Evolutionary conservation across 2,329 filamentous ascomycete species (phyloP), one percentile per base, ranked within the genome.

Genomic region (Helminthosporium solani): DNA sequence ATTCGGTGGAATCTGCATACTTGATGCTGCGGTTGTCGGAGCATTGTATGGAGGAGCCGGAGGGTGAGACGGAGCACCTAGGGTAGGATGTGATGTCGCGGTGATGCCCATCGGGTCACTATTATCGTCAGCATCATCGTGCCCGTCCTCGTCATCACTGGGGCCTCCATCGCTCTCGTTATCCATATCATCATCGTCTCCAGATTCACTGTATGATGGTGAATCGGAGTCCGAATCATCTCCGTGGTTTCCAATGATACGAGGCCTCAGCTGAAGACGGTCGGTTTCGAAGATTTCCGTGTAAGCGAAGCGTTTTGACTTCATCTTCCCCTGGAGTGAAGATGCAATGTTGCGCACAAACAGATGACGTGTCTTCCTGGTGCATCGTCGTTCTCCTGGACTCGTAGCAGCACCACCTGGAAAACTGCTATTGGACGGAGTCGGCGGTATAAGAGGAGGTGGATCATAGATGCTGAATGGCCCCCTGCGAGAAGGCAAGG

Each of bases 401-500:
- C 58, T 50, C 6, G 25, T 33, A 14, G 23, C 42, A n/a, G 46
- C 40, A 42, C 52, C 42, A 19, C 49, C 47, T 8, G 43, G 21
- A 27, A 39, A 46, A 12, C 20, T 47, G 1, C 25, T 14, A 33
- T 52, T 47, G 12, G 44, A 38, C 3, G 56, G 52, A 4, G 58
- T 64, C 15, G 50, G 42, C 18, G 62, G 60, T 39, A 66, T 65
- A 3, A 66, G 54, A 16, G 62, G 61, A 8, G 58, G 33, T 23
- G 56, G 56, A 12, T 54, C 48, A 16, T 36, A 2, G 7, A 27
- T 30, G 7, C 28, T 31, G 28, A 31, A 31, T 14, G 28, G 14
- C 5, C 28, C 14, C 14, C 12, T 31, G 14, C 28, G 28, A 12
- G 28, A 31, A 6, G 28, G 28, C 28, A 12, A 31, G 3, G 40